phyloP scores from a whole-genome alignment of 2,329 filamentous ascomycete genomes.

The Mollisiaceae sp. region DNA sequence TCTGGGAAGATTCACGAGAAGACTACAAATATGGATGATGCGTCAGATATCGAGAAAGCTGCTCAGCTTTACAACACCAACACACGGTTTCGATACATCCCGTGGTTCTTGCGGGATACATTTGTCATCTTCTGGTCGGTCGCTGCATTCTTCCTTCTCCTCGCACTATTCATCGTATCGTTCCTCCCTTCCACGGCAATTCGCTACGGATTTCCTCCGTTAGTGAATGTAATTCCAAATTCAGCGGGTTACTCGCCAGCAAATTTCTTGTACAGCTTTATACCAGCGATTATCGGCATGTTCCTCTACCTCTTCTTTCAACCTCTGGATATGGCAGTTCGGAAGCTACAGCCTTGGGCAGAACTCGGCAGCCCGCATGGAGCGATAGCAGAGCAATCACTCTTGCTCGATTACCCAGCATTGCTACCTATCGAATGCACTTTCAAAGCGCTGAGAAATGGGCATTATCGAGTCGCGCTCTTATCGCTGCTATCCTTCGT shows the following conservation, averaged over 20 bases:
- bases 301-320: conserved; percentile 71
- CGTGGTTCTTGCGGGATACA: conserved; percentile 74
- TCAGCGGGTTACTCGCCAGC: conserved; percentile 77
- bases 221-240: conserved; percentile 64
- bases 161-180: conserved; percentile 77
- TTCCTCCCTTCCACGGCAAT: conserved; percentile 75
- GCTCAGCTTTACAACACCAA: conserved; percentile 34
- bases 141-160: conserved; percentile 63
- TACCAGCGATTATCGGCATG: conserved; percentile 71
- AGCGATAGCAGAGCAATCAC: conserved; percentile 63
- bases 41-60: conserved; percentile 35
- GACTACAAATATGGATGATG: conserved; percentile 26
- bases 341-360: conserved; percentile 72
- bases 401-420: conserved; percentile 74
- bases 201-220: conserved; percentile 72
- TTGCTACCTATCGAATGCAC: conserved; percentile 64
- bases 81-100: conserved; percentile 70
- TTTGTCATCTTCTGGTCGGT: conserved; percentile 70
- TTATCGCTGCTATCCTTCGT: conserved; percentile 64
- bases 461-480: conserved; percentile 69
- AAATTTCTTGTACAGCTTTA: conserved; percentile 84
- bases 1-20: conserved; percentile 53
- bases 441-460: conserved; percentile 58
- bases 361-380: conserved; percentile 64
- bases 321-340: conserved; percentile 67